phyloP scores from a whole-genome alignment of 192 early-diverging fungal genomes.

The Backusella psychrophila region DNA sequence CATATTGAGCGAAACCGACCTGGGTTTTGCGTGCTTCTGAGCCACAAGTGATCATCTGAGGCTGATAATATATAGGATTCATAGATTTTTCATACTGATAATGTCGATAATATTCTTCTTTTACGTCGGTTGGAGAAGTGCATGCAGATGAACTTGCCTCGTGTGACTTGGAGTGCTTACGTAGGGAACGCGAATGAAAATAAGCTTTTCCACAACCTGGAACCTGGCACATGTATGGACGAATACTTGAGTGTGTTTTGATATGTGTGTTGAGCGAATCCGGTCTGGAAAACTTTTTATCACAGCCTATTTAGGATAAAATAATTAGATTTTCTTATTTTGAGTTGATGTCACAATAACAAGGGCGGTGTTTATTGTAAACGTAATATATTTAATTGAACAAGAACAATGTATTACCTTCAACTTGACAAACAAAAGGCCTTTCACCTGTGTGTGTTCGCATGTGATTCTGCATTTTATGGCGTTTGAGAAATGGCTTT shows the following conservation, averaged over 20 bases:
- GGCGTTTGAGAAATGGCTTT: conserved; percentile 64
- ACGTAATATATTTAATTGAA: neutral
- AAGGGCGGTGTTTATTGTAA: neutral
- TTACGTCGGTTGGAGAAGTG: neutral
- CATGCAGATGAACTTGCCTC: conserved; percentile 16
- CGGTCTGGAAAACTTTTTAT: conserved; percentile 65
- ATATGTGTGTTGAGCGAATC: conserved; percentile 67
- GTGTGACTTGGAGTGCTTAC: conserved; percentile 54
- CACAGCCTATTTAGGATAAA: conserved; percentile 44
- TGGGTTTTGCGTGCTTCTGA: conserved; percentile 1
- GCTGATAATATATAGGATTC: neutral
- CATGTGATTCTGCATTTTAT: conserved; percentile 68
- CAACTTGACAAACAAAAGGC: conserved; percentile 46
- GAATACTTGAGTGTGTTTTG: conserved; percentile 51
- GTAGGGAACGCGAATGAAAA: conserved; percentile 53
- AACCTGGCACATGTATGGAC: conserved; percentile 46
- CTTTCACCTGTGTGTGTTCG: conserved; percentile 72
- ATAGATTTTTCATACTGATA: neutral
- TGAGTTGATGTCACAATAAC: neutral
- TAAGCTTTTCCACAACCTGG: conserved; percentile 54
- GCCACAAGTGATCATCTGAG: neutral
- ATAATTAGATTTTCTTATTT: conserved; percentile 5
- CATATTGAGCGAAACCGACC: neutral
- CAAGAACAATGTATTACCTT: conserved; percentile 5
- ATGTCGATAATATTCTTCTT: neutral